Base-by-base conservation (phyloP, 768 basidiomycete genomes). In the Lyophyllum atratum region DNA sequence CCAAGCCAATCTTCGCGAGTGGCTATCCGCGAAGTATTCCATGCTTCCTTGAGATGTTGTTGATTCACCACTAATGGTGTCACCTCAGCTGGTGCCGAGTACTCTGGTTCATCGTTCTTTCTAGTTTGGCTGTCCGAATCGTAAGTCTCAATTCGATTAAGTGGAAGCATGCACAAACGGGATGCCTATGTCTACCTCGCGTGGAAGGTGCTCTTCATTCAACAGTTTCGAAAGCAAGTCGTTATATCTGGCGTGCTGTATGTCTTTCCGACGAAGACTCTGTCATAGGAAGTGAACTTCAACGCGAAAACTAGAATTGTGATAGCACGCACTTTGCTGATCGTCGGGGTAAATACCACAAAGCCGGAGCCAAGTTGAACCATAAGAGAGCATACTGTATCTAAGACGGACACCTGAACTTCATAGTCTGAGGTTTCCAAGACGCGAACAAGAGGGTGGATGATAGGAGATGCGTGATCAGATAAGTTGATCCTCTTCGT, bases 341-440 rank as follows among this genome's bases (percentile, higher is more conserved):
- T 92, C 63, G 95, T 95, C 0, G 97, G 95, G 33, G 98, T 91
- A 65, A 98, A 99, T 43, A 99, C 93, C 3, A 96, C 95, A 63
- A 95, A 99, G 69, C 98, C 96, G 0, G 95, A 88, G 1, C 95
- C 95, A 51, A 99, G 85, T 66, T 99, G 97, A 34, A 93, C 80
- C 37, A 98, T 87, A 39, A 98, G 78, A 0, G 95, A 91, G 69
- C 93, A 97, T 1, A 99, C 75, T 0, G 95, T 92, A 58, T 98
- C 95, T 86, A 98, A 89, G 8, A 95, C 92, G 1, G 90, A 85
- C 71, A 83, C 82, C 21, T 92, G 81, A 45, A 98, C 75, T 55
- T 98, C 95, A 57, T 89, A 89, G 62, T 81, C 87, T 1, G 82
- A 77, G 31, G 77, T 79, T 40, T 87, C 86, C 55, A 99, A 76